These are phyloP conservation scores for Nannochloropsis granulata DNA, from an alignment of 108 stramenopile species.

Conservation along the genomic window DNA sequence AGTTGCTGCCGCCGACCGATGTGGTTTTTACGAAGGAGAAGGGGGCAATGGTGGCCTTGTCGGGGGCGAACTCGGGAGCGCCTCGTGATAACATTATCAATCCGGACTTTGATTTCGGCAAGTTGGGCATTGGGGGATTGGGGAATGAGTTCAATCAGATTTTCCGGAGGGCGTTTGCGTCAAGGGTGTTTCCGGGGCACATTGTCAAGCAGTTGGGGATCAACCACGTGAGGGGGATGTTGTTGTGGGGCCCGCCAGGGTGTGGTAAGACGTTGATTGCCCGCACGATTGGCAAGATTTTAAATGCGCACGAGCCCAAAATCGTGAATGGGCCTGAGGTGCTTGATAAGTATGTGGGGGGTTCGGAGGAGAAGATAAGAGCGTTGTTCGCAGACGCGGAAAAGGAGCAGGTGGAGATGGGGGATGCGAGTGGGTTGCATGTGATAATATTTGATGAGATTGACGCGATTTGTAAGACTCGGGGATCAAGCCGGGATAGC, in stretches of 20 bases:
- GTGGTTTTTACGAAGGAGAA: background rate
- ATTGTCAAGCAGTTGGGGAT: conserved; percentile 88
- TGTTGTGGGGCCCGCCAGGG: conserved; percentile 87
- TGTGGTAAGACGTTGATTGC: conserved; percentile 98
- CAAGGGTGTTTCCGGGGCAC: conserved; percentile 82
- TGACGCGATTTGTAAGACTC: conserved; percentile 95
- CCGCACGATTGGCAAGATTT: conserved; percentile 85
- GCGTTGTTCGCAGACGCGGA: conserved; percentile 73
- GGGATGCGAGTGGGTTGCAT: conserved; percentile 86
- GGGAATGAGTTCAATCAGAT: conserved; percentile 90
- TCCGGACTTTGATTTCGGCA: conserved; percentile 87
- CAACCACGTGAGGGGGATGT: conserved; percentile 92
- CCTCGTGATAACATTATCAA: conserved; percentile 46
- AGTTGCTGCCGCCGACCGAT: background rate
- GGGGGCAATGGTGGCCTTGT: background rate
- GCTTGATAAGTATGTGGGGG: conserved; percentile 93
- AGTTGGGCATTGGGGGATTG: conserved; percentile 93
- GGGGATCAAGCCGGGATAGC: conserved; percentile 74
- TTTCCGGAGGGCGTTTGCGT: conserved; percentile 93
- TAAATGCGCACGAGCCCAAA: conserved; percentile 91
- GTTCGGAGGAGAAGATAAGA: conserved; percentile 86
- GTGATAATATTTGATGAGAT: conserved; percentile 99
- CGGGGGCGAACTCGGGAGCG: background rate
- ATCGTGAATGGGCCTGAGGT: conserved; percentile 98
- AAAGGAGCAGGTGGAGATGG: conserved; percentile 50